Conservation (phyloP, 2,329 filamentous ascomycete species). For the Claviceps paspali region DNA sequence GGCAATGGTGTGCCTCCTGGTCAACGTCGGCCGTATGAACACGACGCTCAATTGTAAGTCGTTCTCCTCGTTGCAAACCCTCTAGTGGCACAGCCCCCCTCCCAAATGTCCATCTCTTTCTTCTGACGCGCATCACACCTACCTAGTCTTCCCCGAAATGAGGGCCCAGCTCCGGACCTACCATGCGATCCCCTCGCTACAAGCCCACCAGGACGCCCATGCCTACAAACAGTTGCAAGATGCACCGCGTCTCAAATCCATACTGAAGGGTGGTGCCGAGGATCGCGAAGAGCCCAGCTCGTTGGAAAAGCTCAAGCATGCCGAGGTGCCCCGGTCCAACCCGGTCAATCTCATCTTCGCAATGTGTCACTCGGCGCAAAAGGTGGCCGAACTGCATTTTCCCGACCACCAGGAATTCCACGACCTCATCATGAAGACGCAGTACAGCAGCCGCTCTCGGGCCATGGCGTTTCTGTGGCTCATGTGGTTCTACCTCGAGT, state of each 20-base stretch:
- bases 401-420: slow-evolving; percentile 78
- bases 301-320: slow-evolving; percentile 63
- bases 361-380: slow-evolving; percentile 75
- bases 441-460: slow-evolving; percentile 66
- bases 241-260: slow-evolving; percentile 88
- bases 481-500: slow-evolving; percentile 98
- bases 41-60: slow-evolving; percentile 86
- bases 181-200: slow-evolving; percentile 90
- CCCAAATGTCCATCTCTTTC: neutral
- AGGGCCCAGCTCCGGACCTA: slow-evolving; percentile 93
- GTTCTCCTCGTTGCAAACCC: neutral
- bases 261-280: slow-evolving; percentile 90
- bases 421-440: slow-evolving; percentile 85
- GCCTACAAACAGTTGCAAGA: slow-evolving; percentile 98
- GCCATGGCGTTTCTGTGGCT: slow-evolving; percentile 89
- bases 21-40: slow-evolving; percentile 98
- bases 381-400: slow-evolving; percentile 88
- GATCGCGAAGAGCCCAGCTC: slow-evolving; percentile 72
- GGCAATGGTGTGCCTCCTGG: slow-evolving; percentile 96
- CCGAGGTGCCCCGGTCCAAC: slow-evolving; percentile 60
- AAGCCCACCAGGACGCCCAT: slow-evolving; percentile 86
- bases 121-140: neutral
- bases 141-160: slow-evolving; percentile 93
- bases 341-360: slow-evolving; percentile 96
- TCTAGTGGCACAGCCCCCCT: neutral